Conservation (phyloP, 169 alveolate species). For the Plasmodium berghei region DNA sequence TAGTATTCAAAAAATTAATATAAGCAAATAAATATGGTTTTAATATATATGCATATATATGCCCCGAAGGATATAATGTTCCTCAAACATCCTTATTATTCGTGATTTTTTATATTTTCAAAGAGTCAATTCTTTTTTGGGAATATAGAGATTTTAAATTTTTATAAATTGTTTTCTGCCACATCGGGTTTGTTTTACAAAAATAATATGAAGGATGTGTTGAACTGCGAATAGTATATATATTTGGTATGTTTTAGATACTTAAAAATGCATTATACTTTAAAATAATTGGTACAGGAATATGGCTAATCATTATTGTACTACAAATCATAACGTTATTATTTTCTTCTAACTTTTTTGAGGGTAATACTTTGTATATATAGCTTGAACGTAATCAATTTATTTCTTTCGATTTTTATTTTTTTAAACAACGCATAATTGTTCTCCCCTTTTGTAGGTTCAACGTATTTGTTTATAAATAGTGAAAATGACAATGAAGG, state of each 20-base stretch:
- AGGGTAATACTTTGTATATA: slow-evolving; percentile 11
- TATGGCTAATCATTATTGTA: slow-evolving; percentile 32
- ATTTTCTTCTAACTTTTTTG: slow-evolving; percentile 58
- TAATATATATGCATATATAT: too few species aligned
- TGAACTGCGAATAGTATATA: neutral
- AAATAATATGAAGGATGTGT: neutral
- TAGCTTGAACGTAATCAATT: too few species aligned
- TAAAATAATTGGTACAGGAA: slow-evolving; percentile 20
- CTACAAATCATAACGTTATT: slow-evolving; percentile 28
- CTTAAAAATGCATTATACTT: neutral
- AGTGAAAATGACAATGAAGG: slow-evolving; percentile 20
- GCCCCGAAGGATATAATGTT: too few species aligned
- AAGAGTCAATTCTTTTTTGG: slow-evolving; percentile 28
- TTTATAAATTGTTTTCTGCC: slow-evolving; percentile 36
- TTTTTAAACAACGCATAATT: neutral
- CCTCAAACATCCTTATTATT: too few species aligned
- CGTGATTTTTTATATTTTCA: neutral
- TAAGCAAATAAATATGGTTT: neutral
- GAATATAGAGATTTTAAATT: neutral
- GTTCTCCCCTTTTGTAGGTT: slow-evolving; percentile 18
- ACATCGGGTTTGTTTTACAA: slow-evolving; percentile 47
- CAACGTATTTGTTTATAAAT: slow-evolving; percentile 47
- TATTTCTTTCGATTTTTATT: too few species aligned
- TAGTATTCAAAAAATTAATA: slow-evolving; percentile 10
- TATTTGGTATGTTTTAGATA: neutral